Conservation (phyloP, 768 basidiomycete genomes). For the Russula compacta region DNA sequence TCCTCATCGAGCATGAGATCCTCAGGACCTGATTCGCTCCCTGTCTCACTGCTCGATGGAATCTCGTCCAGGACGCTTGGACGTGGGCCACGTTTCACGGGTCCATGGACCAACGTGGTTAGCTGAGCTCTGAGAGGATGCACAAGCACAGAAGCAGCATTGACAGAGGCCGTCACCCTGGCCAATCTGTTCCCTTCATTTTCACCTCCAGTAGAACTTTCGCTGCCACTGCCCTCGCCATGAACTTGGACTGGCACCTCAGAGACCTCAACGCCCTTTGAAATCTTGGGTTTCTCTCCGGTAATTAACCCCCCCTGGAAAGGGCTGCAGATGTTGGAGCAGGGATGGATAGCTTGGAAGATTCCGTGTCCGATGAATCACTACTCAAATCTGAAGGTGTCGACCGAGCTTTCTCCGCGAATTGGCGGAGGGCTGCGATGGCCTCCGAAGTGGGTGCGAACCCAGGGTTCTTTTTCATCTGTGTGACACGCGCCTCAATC, state of each 20-base stretch:
- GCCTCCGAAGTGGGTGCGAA: background rate
- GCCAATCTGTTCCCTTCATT: background rate
- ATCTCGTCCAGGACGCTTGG: constrained; percentile 18
- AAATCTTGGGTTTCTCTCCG: background rate
- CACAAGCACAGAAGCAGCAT: background rate
- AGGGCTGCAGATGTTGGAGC: background rate
- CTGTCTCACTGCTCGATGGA: constrained; percentile 13
- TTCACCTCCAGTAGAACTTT: constrained; percentile 9
- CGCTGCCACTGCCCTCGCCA: constrained; percentile 18
- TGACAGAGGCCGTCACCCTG: background rate
- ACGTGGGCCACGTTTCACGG: constrained; percentile 6
- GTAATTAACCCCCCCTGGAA: background rate
- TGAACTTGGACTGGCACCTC: constrained; percentile 11
- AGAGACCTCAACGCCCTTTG: constrained; percentile 7
- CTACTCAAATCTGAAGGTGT: background rate
- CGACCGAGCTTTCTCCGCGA: background rate
- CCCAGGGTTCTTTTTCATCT: constrained; percentile 4
- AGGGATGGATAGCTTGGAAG: background rate
- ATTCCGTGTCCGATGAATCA: background rate
- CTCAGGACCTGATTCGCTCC: constrained; percentile 7
- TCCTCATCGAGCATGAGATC: constrained; percentile 16
- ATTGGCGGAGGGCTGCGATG: background rate
- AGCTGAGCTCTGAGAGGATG: constrained; percentile 1
- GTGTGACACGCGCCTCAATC: background rate
- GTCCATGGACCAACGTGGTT: constrained; percentile 9